phyloP scores from a whole-genome alignment of 2,329 filamentous ascomycete genomes.

The Plectosphaerella cucumerina region DNA sequence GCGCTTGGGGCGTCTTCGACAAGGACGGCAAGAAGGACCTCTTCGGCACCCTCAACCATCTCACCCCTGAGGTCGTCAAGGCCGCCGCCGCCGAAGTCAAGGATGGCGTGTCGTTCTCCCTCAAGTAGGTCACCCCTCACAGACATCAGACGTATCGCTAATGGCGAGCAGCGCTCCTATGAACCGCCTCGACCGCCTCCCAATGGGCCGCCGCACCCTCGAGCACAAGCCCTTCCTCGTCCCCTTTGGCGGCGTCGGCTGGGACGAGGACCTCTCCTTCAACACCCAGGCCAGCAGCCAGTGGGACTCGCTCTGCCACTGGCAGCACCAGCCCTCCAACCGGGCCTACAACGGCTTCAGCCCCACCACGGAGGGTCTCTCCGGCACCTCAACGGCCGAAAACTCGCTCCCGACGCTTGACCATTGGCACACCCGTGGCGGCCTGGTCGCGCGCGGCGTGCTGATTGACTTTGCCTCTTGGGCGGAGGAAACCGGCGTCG shows the following conservation, averaged over 20 bases:
- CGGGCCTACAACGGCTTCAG: conserved; percentile 46
- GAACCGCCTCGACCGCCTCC: conserved; percentile 31
- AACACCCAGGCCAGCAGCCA: conserved; percentile 54
- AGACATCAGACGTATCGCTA: background rate
- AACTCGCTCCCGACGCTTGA: conserved; percentile 32
- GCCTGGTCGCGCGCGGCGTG: conserved; percentile 50
- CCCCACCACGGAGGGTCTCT: conserved; percentile 28
- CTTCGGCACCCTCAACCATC: conserved; percentile 47
- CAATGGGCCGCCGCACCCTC: conserved; percentile 26
- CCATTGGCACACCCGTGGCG: conserved; percentile 48
- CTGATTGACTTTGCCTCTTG: conserved; percentile 51
- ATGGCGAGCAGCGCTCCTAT: conserved; percentile 31
- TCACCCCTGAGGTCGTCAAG: conserved; percentile 40
- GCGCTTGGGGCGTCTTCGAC: conserved; percentile 50
- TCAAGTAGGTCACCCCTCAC: conserved; percentile 35
- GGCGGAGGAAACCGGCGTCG: conserved; percentile 43
- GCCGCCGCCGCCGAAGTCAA: conserved; percentile 36
- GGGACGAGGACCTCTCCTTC: conserved; percentile 48
- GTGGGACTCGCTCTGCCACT: conserved; percentile 51
- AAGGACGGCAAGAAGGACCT: conserved; percentile 44
- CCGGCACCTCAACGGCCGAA: conserved; percentile 17
- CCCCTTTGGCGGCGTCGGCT: conserved; percentile 23
- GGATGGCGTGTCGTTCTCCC: conserved; percentile 45
- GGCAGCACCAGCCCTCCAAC: conserved; percentile 36
- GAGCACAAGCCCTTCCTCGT: conserved; percentile 32